Percentiles rank a stretch among this genome's conserved stretches.
phyloP scores from a whole-genome alignment of 169 alveolate genomes.

The Eimeria sp. region DNA sequence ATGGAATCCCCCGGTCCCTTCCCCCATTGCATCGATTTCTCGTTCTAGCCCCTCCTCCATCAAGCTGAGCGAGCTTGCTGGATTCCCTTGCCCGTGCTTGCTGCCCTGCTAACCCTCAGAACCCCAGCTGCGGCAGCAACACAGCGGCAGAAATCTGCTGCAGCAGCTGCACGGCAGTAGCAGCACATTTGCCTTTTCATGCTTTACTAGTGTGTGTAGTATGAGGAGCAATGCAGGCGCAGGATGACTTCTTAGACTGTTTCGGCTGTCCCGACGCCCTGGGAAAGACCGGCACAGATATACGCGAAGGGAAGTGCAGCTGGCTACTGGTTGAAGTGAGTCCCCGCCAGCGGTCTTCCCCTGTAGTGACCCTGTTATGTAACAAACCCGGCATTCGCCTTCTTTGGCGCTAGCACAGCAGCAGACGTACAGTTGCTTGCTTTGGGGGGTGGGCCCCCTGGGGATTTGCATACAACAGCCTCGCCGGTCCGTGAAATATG shows the following conservation, averaged over 20 bases:
- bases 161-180: background rate
- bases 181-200: background rate
- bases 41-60: background rate
- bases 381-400: background rate
- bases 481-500: background rate
- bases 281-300: slow-evolving; percentile 85
- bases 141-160: background rate
- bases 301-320: slow-evolving; percentile 84
- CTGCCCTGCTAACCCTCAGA: background rate
- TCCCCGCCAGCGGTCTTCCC: background rate
- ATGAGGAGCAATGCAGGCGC: slow-evolving; percentile 64
- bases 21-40: background rate
- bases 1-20: background rate
- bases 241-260: slow-evolving; percentile 85
- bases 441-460: background rate
- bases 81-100: background rate
- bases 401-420: background rate
- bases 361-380: background rate
- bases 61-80: background rate
- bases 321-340: slow-evolving; percentile 81
- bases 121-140: background rate
- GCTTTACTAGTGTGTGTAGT: background rate
- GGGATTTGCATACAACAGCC: background rate
- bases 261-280: slow-evolving; percentile 76
- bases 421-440: background rate